Evolutionary conservation across 1,139 yeast genomes (phyloP).

Genomic region (Pneumocystis sp.): DNA sequence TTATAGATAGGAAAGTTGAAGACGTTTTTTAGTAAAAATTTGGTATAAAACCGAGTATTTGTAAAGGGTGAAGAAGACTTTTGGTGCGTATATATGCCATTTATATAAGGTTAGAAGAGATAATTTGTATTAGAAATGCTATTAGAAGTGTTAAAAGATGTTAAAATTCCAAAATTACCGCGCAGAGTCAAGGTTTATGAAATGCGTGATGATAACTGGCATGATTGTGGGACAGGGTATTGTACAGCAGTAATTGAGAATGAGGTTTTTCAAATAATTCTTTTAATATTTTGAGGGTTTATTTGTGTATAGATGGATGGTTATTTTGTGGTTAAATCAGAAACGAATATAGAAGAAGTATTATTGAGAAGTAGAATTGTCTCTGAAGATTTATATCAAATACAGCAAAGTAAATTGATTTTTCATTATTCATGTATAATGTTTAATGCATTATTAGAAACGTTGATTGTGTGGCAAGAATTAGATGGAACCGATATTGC

Average conservation of each 20-base stretch:
- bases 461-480: conserved; percentile 90
- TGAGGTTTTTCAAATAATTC: conserved; percentile 7
- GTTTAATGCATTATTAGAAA: conserved; percentile 31
- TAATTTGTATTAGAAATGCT: background rate
- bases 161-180: conserved; percentile 31
- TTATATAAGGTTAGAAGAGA: background rate
- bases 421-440: background rate
- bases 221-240: conserved; percentile 85
- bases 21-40: background rate
- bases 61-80: background rate
- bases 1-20: background rate
- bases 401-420: conserved; percentile 43
- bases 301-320: conserved; percentile 26
- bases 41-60: background rate
- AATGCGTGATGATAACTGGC: conserved; percentile 71
- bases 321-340: conserved; percentile 58
- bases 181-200: conserved; percentile 82
- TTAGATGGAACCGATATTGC: conserved; percentile 67
- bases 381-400: conserved; percentile 70
- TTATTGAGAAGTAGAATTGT: conserved; percentile 51
- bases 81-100: background rate
- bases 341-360: conserved; percentile 42
- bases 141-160: background rate
- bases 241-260: conserved; percentile 54
- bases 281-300: conserved; percentile 10